Conservation (phyloP, 164 flowering plant genomes). For the Berberis vulgaris region DNA sequence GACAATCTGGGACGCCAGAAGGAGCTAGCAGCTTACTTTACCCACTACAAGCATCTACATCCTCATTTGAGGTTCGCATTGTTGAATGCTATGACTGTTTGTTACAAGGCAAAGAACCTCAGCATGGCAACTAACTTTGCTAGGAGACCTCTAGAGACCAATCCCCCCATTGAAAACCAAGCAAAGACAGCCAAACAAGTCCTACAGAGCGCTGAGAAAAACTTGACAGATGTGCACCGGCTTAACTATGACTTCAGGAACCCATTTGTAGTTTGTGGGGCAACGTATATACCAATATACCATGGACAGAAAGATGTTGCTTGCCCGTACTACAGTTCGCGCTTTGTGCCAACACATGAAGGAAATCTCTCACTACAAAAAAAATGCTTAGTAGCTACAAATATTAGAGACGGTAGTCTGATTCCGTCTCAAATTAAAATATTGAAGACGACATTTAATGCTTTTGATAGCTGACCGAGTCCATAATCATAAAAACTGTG, state of each 20-base stretch:
- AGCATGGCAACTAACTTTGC: slow-evolving; percentile 38
- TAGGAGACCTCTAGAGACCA: slow-evolving; percentile 33
- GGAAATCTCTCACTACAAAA: no score
- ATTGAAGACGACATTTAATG: no score
- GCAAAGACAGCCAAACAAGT: slow-evolving; percentile 31
- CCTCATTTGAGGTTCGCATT: slow-evolving; percentile 38
- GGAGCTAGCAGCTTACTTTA: slow-evolving; percentile 46
- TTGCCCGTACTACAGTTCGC: slow-evolving; percentile 35
- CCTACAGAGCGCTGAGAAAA: slow-evolving; percentile 32
- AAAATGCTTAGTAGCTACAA: no score
- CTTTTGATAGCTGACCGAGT: no score
- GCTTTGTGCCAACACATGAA: slow-evolving; percentile 34
- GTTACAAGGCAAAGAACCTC: slow-evolving; percentile 34
- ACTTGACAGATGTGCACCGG: slow-evolving; percentile 28
- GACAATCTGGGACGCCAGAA: slow-evolving; percentile 38
- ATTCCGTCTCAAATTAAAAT: no score
- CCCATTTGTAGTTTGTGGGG: slow-evolving; percentile 46
- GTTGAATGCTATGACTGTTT: slow-evolving; percentile 34
- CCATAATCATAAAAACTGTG: no score
- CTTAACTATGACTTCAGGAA: slow-evolving; percentile 50
- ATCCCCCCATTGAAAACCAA: slow-evolving; percentile 31
- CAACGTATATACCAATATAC: slow-evolving; percentile 42
- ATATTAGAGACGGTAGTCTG: no score
- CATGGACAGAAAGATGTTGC: slow-evolving; percentile 40
- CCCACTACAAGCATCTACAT: slow-evolving; percentile 40